Conservation (phyloP, 176 grass and related monocot species). For the Stipa capillata region DNA sequence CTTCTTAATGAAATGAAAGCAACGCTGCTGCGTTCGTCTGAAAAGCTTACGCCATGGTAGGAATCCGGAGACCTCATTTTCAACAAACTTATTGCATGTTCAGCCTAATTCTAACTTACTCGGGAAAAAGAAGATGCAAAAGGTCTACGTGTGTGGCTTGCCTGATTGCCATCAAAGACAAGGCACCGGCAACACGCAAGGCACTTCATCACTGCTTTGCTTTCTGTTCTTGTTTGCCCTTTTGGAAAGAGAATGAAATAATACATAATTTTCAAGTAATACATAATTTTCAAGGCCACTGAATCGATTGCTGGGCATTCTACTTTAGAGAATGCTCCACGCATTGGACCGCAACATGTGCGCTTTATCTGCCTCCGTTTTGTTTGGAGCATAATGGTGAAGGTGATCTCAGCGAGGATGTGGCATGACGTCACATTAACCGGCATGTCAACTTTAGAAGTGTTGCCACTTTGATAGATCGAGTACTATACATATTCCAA, state of each 20-base stretch:
- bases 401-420: background rate
- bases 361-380: background rate
- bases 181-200: background rate
- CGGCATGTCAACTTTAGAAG: background rate
- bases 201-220: background rate
- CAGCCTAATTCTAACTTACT: background rate
- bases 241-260: background rate
- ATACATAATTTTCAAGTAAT: background rate
- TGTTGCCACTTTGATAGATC: background rate
- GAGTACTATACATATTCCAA: too few species aligned
- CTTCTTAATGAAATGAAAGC: too few species aligned
- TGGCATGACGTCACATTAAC: background rate
- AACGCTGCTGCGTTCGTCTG: too few species aligned
- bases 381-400: background rate
- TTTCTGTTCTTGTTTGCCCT: background rate
- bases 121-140: background rate
- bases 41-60: too few species aligned
- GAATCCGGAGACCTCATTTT: background rate
- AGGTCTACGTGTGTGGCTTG: background rate
- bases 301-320: background rate
- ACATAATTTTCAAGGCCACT: background rate
- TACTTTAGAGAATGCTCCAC: slow-evolving; percentile 22
- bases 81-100: background rate
- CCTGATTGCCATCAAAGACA: background rate
- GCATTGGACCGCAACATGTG: slow-evolving; percentile 12